Conservation (phyloP, 2,329 filamentous ascomycete species). For the Aspergillus intermedius region DNA sequence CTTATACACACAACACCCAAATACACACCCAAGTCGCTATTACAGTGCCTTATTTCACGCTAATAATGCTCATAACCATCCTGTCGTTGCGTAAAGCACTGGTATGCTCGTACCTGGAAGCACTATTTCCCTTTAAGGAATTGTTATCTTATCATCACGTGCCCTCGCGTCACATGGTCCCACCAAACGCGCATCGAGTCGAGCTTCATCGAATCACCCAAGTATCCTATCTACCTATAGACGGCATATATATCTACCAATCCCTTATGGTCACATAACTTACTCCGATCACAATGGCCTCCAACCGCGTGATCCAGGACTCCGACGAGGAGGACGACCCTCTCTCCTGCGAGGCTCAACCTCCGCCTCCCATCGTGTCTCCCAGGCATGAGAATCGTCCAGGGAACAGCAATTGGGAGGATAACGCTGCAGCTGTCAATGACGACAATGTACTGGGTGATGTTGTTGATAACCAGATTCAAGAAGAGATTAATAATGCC, state of each 20-base stretch:
- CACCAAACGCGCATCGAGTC: slow-evolving; percentile 9
- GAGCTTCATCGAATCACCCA: not conserved
- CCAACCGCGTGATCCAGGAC: slow-evolving; percentile 37
- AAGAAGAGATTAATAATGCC: slow-evolving; percentile 6
- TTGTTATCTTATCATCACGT: slow-evolving; percentile 26
- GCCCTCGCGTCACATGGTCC: slow-evolving; percentile 16
- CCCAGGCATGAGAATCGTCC: slow-evolving; percentile 1
- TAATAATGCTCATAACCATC: not conserved
- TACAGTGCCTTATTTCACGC: too few relatives aligned
- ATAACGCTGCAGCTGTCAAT: not conserved
- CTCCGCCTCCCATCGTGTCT: slow-evolving; percentile 14
- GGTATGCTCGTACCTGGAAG: not conserved
- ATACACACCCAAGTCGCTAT: too few relatives aligned
- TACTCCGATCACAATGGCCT: slow-evolving; percentile 23
- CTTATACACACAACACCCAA: not conserved
- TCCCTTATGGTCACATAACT: not conserved
- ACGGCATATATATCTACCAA: not conserved
- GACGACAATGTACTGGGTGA: not conserved
- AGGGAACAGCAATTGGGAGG: not conserved
- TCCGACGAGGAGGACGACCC: slow-evolving; percentile 39
- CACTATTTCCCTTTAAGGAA: slow-evolving; percentile 4
- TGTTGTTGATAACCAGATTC: not conserved
- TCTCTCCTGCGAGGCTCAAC: slow-evolving; percentile 19
- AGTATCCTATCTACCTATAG: not conserved
- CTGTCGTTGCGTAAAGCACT: too few relatives aligned